Base-by-base conservation (phyloP, 2,329 filamentous ascomycete species). In the Aspergillus tubingensis region DNA sequence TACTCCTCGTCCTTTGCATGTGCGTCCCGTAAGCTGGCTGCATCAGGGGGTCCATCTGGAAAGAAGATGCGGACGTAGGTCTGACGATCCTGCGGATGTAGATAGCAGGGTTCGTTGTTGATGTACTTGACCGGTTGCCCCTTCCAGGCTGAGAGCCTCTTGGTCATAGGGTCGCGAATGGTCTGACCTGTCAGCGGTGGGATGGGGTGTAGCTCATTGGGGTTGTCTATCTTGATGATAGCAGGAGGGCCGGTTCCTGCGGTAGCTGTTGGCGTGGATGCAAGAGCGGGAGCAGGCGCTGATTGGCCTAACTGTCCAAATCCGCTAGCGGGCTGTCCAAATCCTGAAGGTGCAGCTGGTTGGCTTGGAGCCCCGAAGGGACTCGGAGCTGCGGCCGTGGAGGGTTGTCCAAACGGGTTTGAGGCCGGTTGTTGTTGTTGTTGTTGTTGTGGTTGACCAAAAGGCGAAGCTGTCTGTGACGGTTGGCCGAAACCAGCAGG, bases 51-150 rank as follows among this genome's bases (percentile, higher is more conserved):
- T 0, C 91, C 91, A 49, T 88, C 79, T 0, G 90, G 89, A 71
- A 91, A 92, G 83, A 89, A 91, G 52, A 94, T 88, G 65, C 85
- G 86, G 54, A 84, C 81, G 79, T 84, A 86, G 0, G 76, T 82
- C 36, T 86, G 84, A 66, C 87, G 73, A 58, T 79, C 83, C 39
- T 83, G 62, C 65, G 81, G 65, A 80, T 79, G 55, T 79, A 85
- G 69, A 62, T 80, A 82, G 65, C 78, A 80, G 0, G 87, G 84
- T 6, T 76, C 71, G 19, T 75, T 72, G 30, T 80, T 75, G 65
- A 85, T 81, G 72, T 91, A 91, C 1, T 78, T 74, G 0, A 91
- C 87, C 0, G 80, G 81, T 63, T 84, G 85, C 17, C 85, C 85
- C 66, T 90, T 90, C 80, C 88, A 92, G 60, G 78, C 77, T 0